These are phyloP conservation scores for Albophoma yamanashiensis DNA, from an alignment of 2,329 filamentous ascomycete species.

Conservation along the genomic window DNA sequence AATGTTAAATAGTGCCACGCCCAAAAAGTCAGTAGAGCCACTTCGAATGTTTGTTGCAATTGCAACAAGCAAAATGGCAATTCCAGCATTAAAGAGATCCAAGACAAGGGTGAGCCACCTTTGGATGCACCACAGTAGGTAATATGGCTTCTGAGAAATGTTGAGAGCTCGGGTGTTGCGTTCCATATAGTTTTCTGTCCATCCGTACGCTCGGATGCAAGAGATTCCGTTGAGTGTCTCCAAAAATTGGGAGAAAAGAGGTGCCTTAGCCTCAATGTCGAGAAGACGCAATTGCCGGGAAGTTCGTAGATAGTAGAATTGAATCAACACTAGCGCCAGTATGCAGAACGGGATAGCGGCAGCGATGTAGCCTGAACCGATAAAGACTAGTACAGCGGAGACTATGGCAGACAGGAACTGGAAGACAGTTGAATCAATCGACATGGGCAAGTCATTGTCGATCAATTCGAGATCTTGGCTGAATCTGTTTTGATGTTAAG, in stretches of 20 bases:
- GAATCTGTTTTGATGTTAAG: slow-evolving; percentile 13
- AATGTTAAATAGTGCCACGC: slow-evolving; percentile 16
- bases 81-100: slow-evolving; percentile 31
- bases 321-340: slow-evolving; percentile 12
- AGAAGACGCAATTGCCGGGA: slow-evolving; percentile 19
- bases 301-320: slow-evolving; percentile 19
- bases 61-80: slow-evolving; percentile 33
- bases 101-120: slow-evolving; percentile 37
- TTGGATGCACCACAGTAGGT: slow-evolving; percentile 37
- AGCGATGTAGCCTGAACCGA: slow-evolving; percentile 32
- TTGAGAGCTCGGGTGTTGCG: slow-evolving; percentile 19
- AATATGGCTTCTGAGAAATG: slow-evolving; percentile 16
- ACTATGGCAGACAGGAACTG: slow-evolving; percentile 11
- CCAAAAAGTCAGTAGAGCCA: slow-evolving; percentile 15
- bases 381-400: slow-evolving; percentile 28
- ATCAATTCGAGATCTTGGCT: slow-evolving; percentile 28
- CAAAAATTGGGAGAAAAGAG: slow-evolving; percentile 16
- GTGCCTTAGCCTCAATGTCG: slow-evolving; percentile 19
- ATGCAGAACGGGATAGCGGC: slow-evolving; percentile 30
- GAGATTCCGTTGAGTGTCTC: slow-evolving; percentile 14
- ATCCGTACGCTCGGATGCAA: slow-evolving; percentile 24
- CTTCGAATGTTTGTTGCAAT: slow-evolving; percentile 26
- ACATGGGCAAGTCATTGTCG: slow-evolving; percentile 22
- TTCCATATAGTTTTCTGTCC: slow-evolving; percentile 10
- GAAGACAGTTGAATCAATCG: slow-evolving; percentile 14